Evolutionary conservation across 176 grass and related monocot genomes (phyloP).

Genomic region (Alloteropsis semialata): DNA sequence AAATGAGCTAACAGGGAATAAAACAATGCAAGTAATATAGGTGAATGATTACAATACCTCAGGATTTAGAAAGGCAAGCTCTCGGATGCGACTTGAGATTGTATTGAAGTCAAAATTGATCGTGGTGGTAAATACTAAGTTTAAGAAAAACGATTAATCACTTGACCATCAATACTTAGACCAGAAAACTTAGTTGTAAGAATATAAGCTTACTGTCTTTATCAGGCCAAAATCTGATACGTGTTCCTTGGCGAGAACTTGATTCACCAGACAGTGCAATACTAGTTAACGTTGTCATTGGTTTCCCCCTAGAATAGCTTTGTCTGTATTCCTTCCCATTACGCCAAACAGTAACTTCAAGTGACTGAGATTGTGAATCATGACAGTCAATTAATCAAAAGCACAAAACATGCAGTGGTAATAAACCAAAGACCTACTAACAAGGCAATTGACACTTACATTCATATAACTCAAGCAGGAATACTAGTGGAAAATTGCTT

Average conservation of each 20-base stretch:
- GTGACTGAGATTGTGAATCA: slow-evolving; percentile 51
- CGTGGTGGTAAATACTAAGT: slow-evolving; percentile 88
- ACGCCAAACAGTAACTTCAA: slow-evolving; percentile 94
- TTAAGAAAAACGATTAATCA: slow-evolving; percentile 20
- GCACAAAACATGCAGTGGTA: neutral
- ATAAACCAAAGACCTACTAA: slow-evolving; percentile 7
- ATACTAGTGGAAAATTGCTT: neutral
- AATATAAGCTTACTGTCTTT: slow-evolving; percentile 68
- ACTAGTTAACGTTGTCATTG: slow-evolving; percentile 54
- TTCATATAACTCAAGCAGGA: neutral
- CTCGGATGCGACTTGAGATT: slow-evolving; percentile 87
- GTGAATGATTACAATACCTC: slow-evolving; percentile 47
- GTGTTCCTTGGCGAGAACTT: slow-evolving; percentile 55
- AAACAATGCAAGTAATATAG: neutral
- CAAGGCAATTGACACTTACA: slow-evolving; percentile 4
- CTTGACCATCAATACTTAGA: neutral
- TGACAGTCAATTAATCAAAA: slow-evolving; percentile 5
- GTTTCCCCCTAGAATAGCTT: slow-evolving; percentile 84
- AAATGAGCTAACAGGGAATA: neutral
- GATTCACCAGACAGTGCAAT: slow-evolving; percentile 45
- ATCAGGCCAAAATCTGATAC: slow-evolving; percentile 94
- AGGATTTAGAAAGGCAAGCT: slow-evolving; percentile 98
- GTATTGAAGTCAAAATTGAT: slow-evolving; percentile 80
- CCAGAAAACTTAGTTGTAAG: neutral
- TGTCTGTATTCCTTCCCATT: slow-evolving; percentile 80